These are phyloP conservation scores for Vitis hybrid DNA, from an alignment of 177 flowering plant species.

Conservation along the genomic window DNA sequence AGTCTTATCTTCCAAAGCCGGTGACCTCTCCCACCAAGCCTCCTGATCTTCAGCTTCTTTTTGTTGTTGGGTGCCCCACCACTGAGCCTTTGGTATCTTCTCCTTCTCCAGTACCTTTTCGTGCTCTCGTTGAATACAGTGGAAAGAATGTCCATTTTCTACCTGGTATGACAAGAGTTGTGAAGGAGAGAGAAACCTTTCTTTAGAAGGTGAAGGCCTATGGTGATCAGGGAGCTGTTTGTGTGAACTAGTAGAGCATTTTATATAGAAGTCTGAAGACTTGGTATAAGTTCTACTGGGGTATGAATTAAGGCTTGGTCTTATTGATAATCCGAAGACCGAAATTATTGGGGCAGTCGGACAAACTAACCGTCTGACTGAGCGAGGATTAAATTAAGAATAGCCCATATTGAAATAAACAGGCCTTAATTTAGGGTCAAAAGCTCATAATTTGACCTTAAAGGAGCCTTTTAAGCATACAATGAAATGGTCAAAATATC, in stretches of 20 bases:
- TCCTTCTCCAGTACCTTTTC: slow-evolving; percentile 18
- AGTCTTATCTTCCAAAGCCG: slow-evolving; percentile 1
- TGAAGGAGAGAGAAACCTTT: not conserved
- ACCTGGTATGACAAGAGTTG: no score
- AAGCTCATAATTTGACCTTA: no score
- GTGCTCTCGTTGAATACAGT: not conserved
- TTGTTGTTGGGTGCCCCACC: not conserved
- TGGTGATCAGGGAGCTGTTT: not conserved
- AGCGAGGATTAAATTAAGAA: no score
- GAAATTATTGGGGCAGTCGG: no score
- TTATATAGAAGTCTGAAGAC: not conserved
- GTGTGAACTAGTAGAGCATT: not conserved
- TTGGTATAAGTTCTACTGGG: no score
- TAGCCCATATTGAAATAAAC: no score
- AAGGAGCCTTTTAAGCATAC: no score
- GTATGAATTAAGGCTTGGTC: no score
- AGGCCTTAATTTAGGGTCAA: no score
- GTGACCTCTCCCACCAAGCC: slow-evolving; percentile 8
- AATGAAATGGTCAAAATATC: no score
- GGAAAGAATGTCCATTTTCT: not conserved
- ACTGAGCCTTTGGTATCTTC: slow-evolving; percentile 11
- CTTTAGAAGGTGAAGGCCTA: not conserved
- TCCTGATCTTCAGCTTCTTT: slow-evolving; percentile 11
- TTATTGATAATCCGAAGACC: no score
- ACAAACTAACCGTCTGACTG: no score